phyloP scores from a whole-genome alignment of 2,329 filamentous ascomycete genomes.

The Trichoderma sp. region DNA sequence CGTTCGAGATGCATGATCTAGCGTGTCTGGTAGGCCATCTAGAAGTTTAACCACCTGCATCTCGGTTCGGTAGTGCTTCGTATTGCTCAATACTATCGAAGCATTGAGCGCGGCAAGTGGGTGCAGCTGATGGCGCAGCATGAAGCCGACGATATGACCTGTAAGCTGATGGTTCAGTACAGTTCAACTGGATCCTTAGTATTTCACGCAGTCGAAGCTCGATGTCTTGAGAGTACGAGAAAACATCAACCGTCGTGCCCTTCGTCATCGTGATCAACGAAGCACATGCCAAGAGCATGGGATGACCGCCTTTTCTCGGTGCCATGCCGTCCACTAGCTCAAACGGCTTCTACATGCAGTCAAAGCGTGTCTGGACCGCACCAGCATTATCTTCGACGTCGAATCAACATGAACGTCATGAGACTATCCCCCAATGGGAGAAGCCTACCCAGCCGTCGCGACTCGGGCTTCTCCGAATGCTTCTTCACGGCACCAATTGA shows the following conservation, averaged over 20 bases:
- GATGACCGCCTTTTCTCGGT: no score
- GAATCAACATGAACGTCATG: conserved; percentile 14
- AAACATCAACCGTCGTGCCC: no score
- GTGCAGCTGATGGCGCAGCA: not conserved
- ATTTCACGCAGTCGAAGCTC: no score
- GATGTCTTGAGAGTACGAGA: no score
- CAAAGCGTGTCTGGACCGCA: not conserved
- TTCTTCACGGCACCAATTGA: not conserved
- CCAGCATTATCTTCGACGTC: not conserved
- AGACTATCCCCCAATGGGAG: not conserved
- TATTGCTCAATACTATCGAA: not conserved
- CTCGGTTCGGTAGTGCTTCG: not conserved
- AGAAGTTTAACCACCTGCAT: not conserved
- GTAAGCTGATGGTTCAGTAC: not conserved
- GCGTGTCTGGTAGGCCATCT: not conserved
- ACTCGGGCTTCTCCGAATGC: conserved; percentile 10
- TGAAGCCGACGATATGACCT: not conserved
- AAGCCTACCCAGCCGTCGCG: not conserved
- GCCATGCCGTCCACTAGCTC: no score
- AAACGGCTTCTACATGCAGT: not conserved
- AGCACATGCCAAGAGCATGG: no score
- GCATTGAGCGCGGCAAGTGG: not conserved
- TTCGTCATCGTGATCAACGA: no score
- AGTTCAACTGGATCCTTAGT: no score
- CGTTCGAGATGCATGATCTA: conserved; percentile 6